phyloP scores from a whole-genome alignment of 768 basidiomycete species.

The Suillus plorans region DNA sequence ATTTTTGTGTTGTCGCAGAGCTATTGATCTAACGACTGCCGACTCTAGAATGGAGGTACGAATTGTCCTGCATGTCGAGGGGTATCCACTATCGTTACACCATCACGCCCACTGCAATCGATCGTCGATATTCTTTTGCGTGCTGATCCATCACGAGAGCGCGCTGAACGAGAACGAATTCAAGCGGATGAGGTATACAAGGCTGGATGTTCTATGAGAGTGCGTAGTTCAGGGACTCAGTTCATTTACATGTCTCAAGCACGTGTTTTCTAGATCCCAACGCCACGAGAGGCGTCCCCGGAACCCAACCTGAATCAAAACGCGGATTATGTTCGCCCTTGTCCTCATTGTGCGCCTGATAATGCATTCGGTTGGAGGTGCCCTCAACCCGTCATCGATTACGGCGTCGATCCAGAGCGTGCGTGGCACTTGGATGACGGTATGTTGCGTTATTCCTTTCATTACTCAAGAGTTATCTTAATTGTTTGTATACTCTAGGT shows the following conservation, averaged over 20 bases:
- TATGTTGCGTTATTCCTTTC: slow-evolving; percentile 12
- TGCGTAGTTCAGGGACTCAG: slow-evolving; percentile 32
- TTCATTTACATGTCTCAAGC: not conserved
- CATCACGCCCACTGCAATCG: slow-evolving; percentile 71
- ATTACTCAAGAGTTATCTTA: not conserved
- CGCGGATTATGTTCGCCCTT: slow-evolving; percentile 69
- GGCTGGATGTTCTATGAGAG: slow-evolving; percentile 59
- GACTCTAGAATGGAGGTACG: slow-evolving; percentile 73
- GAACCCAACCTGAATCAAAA: slow-evolving; percentile 69
- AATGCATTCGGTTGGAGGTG: slow-evolving; percentile 81
- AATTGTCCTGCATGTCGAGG: slow-evolving; percentile 83
- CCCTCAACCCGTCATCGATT: slow-evolving; percentile 78
- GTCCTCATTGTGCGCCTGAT: slow-evolving; percentile 70
- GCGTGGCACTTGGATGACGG: slow-evolving; percentile 82
- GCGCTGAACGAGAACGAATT: slow-evolving; percentile 66
- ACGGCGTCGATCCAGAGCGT: slow-evolving; percentile 60
- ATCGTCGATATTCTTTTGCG: slow-evolving; percentile 73
- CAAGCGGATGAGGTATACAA: slow-evolving; percentile 85
- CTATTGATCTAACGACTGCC: slow-evolving; percentile 13
- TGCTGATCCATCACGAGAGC: slow-evolving; percentile 64
- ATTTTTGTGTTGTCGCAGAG: not conserved
- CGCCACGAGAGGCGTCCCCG: slow-evolving; percentile 73
- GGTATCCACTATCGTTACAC: slow-evolving; percentile 62
- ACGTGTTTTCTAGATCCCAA: slow-evolving; percentile 54
- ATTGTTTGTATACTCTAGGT: not conserved